Evolutionary conservation across 441 rosid species (phyloP), one percentile per base, ranked within the genome.

Genomic region (Gossypium lobatum): DNA sequence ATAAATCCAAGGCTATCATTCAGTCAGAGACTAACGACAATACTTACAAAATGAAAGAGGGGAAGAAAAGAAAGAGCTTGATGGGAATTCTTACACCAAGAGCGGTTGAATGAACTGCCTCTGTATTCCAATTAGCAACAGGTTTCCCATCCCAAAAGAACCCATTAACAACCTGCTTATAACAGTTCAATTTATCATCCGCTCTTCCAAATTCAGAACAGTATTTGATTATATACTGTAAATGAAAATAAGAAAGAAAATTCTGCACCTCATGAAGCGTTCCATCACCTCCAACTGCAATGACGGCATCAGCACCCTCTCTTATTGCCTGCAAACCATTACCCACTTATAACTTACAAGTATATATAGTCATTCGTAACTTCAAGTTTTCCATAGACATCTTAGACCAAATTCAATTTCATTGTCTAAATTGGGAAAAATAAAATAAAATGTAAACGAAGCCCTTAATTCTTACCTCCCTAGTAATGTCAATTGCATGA

Each of bases 201-300:
- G 17, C 52, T 34, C 28, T 42, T 72, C 39, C 26, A 25, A 39
- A 37, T 3, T 61, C 26, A 26, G 2, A 48, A 48, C 4, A n/a
- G 8, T 34, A 73, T 20, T 31, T 11, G 13, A 74, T 72, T 18
- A 26, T 58, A 31, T 52, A 26, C 7, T 2, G 64, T 16, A 57
- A 16, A 21, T 13, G n/a, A 21, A n/a, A 74, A 18, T 28, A 61
- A 46, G 21, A 64, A 20, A 45, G 2, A 13, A 65, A 65, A 66
- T 77, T 50, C 2, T 60, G 23, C 61, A 95, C 98, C 97, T 93
- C 98, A 50, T 93, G 99, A 80, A 95, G 86, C 31, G 99, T 95
- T 75, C 99, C 97, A 81, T 95, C 99, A 39, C 99, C 99, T 81
- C 99, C 99, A 20, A 93, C 99, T 58, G 99, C 97, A 86, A 95